These are phyloP conservation scores for Nannizziopsis barbatae DNA, from an alignment of 2,329 filamentous ascomycete genomes.

Conservation along the genomic window DNA sequence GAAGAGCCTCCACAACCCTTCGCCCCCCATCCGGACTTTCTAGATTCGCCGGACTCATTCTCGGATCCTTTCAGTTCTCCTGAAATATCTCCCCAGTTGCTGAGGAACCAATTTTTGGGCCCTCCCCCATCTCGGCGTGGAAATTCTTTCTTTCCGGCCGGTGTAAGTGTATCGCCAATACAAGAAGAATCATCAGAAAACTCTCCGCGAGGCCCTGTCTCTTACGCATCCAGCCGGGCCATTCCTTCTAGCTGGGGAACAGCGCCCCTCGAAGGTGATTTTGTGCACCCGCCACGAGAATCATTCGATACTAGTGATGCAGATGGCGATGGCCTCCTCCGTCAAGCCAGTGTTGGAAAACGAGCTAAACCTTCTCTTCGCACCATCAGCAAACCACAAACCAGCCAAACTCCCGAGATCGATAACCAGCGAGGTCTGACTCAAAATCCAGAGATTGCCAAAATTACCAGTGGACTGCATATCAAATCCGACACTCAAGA, in stretches of 20 bases:
- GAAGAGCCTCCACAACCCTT: slow-evolving; percentile 5
- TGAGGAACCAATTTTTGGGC: slow-evolving; percentile 17
- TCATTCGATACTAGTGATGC: neutral
- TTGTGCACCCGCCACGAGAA: neutral
- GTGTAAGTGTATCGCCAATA: slow-evolving; percentile 62
- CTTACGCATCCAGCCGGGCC: slow-evolving; percentile 58
- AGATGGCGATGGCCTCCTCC: slow-evolving; percentile 21
- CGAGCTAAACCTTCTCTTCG: slow-evolving; percentile 24
- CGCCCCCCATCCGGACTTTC: neutral
- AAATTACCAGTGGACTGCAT: neutral
- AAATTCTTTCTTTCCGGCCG: slow-evolving; percentile 45
- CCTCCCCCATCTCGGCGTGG: slow-evolving; percentile 26
- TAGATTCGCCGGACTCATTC: slow-evolving; percentile 4
- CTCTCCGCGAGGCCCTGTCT: slow-evolving; percentile 45
- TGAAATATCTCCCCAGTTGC: slow-evolving; percentile 17
- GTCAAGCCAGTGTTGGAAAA: slow-evolving; percentile 25
- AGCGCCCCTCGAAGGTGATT: slow-evolving; percentile 19
- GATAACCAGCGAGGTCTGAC: neutral
- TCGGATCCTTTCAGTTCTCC: slow-evolving; percentile 18
- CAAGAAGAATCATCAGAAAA: slow-evolving; percentile 54
- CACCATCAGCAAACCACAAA: slow-evolving; percentile 20
- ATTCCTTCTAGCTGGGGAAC: slow-evolving; percentile 59
- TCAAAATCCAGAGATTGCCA: neutral
- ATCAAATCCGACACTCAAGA: neutral
- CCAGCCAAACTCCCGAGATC: slow-evolving; percentile 2